Percentiles rank a stretch among this genome's conserved stretches.
Evolutionary conservation across 2,329 filamentous ascomycete genomes (phyloP).

Genomic region (Ambrosiella xylebori): DNA sequence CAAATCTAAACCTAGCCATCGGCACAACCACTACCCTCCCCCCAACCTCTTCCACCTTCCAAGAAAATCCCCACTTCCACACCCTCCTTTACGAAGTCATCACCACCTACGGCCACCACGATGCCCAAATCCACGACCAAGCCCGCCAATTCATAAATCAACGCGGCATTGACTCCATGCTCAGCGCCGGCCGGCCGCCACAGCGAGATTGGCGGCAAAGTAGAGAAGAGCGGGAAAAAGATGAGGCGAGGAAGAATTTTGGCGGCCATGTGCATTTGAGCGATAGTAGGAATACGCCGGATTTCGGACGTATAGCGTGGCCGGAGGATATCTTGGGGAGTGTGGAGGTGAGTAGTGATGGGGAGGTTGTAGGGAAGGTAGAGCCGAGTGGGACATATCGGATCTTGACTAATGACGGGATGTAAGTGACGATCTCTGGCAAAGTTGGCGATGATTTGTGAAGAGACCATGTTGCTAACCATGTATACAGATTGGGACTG

Average conservation of each 20-base stretch:
- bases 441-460: background rate
- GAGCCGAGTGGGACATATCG: constrained; percentile 46
- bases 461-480: background rate
- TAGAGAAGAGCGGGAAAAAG: constrained; percentile 36
- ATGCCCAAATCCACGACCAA: constrained; percentile 37
- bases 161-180: constrained; percentile 22
- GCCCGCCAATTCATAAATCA: constrained; percentile 43
- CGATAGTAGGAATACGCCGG: constrained; percentile 45
- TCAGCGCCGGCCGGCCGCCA: constrained; percentile 3
- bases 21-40: constrained; percentile 41
- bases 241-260: constrained; percentile 40
- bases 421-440: constrained; percentile 32
- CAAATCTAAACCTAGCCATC: constrained; percentile 35
- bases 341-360: constrained; percentile 42
- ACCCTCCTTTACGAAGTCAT: constrained; percentile 41
- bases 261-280: constrained; percentile 50
- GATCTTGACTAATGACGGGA: constrained; percentile 46
- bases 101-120: constrained; percentile 34
- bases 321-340: constrained; percentile 55
- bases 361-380: constrained; percentile 39
- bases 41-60: constrained; percentile 42
- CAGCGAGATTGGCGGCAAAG: constrained; percentile 5
- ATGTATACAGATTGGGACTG: constrained; percentile 28
- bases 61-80: constrained; percentile 42
- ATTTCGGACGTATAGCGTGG: constrained; percentile 51